Evolutionary conservation across 129 eudicot genomes (phyloP).

Genomic region (Lonicera japonica): DNA sequence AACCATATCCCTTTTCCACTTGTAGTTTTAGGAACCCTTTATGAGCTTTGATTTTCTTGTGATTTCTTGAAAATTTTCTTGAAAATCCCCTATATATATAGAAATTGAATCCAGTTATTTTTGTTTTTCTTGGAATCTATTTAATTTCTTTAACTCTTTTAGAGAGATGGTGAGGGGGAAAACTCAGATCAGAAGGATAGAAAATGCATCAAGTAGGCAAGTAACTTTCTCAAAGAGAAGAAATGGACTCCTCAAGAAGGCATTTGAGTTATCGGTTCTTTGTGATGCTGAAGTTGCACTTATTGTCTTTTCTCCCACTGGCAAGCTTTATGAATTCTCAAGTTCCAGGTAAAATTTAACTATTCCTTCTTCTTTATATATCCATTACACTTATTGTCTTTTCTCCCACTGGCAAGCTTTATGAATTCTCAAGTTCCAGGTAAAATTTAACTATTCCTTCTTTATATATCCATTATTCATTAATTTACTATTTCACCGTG

Average conservation of each 20-base stretch:
- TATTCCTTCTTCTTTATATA: not conserved
- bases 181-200: slow-evolving; percentile 38
- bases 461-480: too few relatives aligned
- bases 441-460: not conserved
- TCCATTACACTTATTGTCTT: slow-evolving; percentile 37
- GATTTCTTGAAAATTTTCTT: not conserved
- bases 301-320: slow-evolving; percentile 38
- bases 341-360: not conserved
- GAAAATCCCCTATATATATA: not conserved
- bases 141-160: not conserved
- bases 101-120: too few relatives aligned
- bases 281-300: slow-evolving; percentile 37
- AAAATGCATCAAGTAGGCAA: slow-evolving; percentile 36
- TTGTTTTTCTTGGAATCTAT: not conserved
- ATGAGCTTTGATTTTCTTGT: not conserved
- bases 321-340: slow-evolving; percentile 21
- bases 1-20: not conserved
- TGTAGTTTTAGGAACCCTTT: not conserved
- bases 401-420: slow-evolving; percentile 37
- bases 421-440: not conserved
- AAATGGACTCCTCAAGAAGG: slow-evolving; percentile 36
- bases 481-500: not conserved
- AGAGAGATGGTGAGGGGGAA: slow-evolving; percentile 31
- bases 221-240: slow-evolving; percentile 39
- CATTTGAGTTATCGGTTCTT: slow-evolving; percentile 31